phyloP scores from a whole-genome alignment of 345 rosid genomes.

The Nephelium lappaceum region DNA sequence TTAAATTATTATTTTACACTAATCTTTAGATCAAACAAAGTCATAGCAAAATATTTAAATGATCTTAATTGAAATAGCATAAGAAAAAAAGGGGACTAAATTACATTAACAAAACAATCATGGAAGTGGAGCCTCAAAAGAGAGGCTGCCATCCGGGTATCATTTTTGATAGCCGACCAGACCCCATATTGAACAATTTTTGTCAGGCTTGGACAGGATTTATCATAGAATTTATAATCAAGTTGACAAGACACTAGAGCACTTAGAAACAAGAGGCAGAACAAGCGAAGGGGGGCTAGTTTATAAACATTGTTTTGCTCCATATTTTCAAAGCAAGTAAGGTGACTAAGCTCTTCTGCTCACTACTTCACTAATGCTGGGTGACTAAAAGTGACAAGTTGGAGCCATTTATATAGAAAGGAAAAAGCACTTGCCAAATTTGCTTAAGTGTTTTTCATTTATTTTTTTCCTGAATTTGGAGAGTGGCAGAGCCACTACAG shows the following conservation, averaged over 20 bases:
- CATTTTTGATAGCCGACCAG: constrained; percentile 57
- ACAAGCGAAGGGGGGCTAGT: constrained; percentile 24
- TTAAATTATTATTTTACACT: not conserved
- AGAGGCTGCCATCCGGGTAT: constrained; percentile 71
- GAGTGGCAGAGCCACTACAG: constrained; percentile 39
- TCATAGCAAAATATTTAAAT: no score
- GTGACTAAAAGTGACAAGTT: constrained; percentile 10
- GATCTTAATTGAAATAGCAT: not conserved
- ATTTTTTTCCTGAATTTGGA: constrained; percentile 1
- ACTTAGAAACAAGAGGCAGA: constrained; percentile 36
- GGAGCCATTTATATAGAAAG: constrained; percentile 40
- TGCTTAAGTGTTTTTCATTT: not conserved
- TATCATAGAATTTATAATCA: constrained; percentile 52
- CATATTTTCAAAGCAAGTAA: constrained; percentile 29
- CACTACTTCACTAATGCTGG: not conserved
- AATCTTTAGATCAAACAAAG: no score
- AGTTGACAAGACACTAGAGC: constrained; percentile 51
- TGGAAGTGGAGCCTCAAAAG: constrained; percentile 71
- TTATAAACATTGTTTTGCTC: constrained; percentile 23
- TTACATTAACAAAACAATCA: constrained; percentile 70
- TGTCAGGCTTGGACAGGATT: constrained; percentile 48
- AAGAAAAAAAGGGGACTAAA: not conserved
- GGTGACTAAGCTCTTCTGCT: not conserved
- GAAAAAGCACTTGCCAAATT: not conserved
- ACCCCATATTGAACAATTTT: constrained; percentile 50